phyloP scores from a whole-genome alignment of 2,329 filamentous ascomycete genomes.

The Orbilia javanica region DNA sequence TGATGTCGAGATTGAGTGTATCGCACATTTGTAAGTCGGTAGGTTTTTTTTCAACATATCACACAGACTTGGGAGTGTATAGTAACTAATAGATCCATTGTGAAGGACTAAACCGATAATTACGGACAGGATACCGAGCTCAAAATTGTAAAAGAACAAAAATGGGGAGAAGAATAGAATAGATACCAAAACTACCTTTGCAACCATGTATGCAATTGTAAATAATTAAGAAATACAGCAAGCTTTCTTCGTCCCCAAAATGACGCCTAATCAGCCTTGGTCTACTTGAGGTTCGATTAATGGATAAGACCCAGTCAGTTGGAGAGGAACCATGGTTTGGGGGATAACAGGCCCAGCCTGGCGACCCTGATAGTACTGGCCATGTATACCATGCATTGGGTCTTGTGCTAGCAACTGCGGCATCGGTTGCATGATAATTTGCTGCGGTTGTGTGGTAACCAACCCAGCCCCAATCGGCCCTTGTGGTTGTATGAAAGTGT shows the following conservation, averaged over 20 bases:
- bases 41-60: slow-evolving; percentile 35
- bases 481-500: slow-evolving; percentile 4
- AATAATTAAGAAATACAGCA: slow-evolving; percentile 21
- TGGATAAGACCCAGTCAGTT: slow-evolving; percentile 11
- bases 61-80: not conserved
- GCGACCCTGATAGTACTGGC: slow-evolving; percentile 21
- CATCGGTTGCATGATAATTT: slow-evolving; percentile 15
- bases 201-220: not conserved
- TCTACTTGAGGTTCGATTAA: slow-evolving; percentile 1
- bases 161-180: not conserved
- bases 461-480: slow-evolving; percentile 9
- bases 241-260: not conserved
- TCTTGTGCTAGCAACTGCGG: slow-evolving; percentile 37
- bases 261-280: slow-evolving; percentile 5
- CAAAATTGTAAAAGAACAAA: slow-evolving; percentile 37
- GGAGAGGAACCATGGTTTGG: slow-evolving; percentile 8
- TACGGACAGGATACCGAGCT: slow-evolving; percentile 32
- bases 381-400: slow-evolving; percentile 14
- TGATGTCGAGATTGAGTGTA: slow-evolving; percentile 89
- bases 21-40: slow-evolving; percentile 74
- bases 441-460: slow-evolving; percentile 9
- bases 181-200: not conserved
- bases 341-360: not conserved
- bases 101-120: slow-evolving; percentile 32
- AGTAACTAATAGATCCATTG: not conserved